Base-by-base conservation (phyloP, 2,329 filamentous ascomycete genomes). In the Thermothelomyces thermophilus region DNA sequence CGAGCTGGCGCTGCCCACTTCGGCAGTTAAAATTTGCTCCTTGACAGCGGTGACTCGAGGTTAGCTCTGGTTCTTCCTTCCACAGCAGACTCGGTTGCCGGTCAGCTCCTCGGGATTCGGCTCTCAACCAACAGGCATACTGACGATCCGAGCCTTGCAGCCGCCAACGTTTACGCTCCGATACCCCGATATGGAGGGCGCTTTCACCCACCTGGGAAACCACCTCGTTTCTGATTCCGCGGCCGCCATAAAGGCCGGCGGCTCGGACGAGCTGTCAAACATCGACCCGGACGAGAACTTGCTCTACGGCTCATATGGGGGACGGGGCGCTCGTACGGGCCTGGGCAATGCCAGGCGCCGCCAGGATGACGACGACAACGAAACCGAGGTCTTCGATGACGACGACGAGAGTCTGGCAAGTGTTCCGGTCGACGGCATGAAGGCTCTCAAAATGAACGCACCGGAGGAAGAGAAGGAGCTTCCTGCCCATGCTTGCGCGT, bases 401-500 rank as follows among this genome's bases (percentile, higher is more conserved):
- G 90, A 96, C 56, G 87, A 94, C 53, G 77, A 76, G 66, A 84
- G 80, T 61, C 63, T 95, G 64, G 85, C 86, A 37, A 96, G 90
- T 65, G 83, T 87, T 59, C 83, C 88, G 8, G 79, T 90, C 26
- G 88, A 89, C 58, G 87, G 84, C 41, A 75, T 84, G 66, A 84
- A 83, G 60, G 84, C 82, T 45, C 64, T 83, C 57, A 78, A 74
- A 54, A 64, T 84, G 40, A 65, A 74, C 67, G 68, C 74, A 56
- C 53, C 75, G 9, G 87, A 94, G 59, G 89, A 95, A 64, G 87
- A 94, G 61, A 90, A 90, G 63, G 89, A 95, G 68, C 80, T 97
- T 47, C 93, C 93, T 22, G 75, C 87, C 55, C 93, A 98, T 73
- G 93, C 94, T 58, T 98, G 91, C 85, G 88, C 90, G 83, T 95